These are phyloP conservation scores for Penicillium tannophilum DNA, from an alignment of 495 filamentous ascomycete species.

Conservation along the genomic window DNA sequence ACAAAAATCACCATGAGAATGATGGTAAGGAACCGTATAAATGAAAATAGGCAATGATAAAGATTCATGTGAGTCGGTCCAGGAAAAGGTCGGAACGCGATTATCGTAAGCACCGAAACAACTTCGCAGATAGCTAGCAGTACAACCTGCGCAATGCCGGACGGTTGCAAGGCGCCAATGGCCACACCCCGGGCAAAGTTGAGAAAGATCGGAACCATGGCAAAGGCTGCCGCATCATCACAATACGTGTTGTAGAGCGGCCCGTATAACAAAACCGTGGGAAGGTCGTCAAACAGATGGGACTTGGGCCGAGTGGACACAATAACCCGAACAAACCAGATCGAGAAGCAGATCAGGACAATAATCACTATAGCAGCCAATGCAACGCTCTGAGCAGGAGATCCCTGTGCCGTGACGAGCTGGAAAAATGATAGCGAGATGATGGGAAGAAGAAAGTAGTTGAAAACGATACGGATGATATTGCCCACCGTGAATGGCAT, in stretches of 20 bases:
- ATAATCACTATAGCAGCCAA: conserved; percentile 74
- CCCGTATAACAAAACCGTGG: conserved; percentile 86
- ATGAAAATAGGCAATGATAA: conserved; percentile 84
- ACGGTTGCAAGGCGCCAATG: conserved; percentile 89
- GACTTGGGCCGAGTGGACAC: conserved; percentile 77
- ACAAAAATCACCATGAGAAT: conserved; percentile 87
- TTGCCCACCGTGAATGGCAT: conserved; percentile 90
- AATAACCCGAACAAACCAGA: conserved; percentile 81
- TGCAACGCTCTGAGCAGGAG: conserved; percentile 68
- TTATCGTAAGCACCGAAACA: conserved; percentile 81
- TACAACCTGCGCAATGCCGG: conserved; percentile 88
- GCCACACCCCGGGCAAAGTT: conserved; percentile 85
- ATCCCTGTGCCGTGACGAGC: conserved; percentile 70
- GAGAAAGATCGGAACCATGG: conserved; percentile 79
- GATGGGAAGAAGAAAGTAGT: conserved; percentile 86
- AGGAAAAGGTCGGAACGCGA: conserved; percentile 88
- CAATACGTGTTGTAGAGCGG: conserved; percentile 97
- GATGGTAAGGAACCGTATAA: conserved; percentile 74
- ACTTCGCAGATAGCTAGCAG: conserved; percentile 93
- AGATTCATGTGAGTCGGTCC: conserved; percentile 96
- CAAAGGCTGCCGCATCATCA: conserved; percentile 86
- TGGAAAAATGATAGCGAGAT: conserved; percentile 88
- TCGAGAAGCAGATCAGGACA: conserved; percentile 67
- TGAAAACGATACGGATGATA: conserved; percentile 84
- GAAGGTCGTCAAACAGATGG: conserved; percentile 88